Percentiles rank a stretch among this genome's conserved stretches.
Evolutionary conservation across 2,329 filamentous ascomycete genomes (phyloP).

Genomic region (Fusarium equiseti): DNA sequence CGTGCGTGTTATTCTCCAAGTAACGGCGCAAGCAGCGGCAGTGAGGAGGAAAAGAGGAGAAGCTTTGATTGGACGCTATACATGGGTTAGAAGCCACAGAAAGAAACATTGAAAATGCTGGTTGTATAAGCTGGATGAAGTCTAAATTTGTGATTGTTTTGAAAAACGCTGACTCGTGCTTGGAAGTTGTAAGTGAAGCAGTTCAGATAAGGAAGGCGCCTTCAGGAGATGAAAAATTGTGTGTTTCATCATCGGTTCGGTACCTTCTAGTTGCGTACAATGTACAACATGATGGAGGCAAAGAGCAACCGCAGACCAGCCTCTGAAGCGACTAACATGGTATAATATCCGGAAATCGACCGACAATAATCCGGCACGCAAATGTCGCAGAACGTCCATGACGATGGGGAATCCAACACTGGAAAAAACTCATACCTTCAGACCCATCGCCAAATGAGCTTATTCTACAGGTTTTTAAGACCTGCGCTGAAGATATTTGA

Average conservation of each 20-base stretch:
- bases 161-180: neutral
- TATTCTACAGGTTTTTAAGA: neutral
- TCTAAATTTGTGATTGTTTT: neutral
- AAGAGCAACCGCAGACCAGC: slow-evolving; percentile 2
- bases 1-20: slow-evolving; percentile 31
- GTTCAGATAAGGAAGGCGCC: slow-evolving; percentile 12
- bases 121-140: neutral
- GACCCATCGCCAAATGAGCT: neutral
- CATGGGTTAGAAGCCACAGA: neutral
- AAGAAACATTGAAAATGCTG: neutral
- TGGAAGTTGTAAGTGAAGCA: neutral
- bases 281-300: slow-evolving; percentile 1
- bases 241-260: neutral
- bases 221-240: neutral
- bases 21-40: slow-evolving; percentile 40
- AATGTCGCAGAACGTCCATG: neutral
- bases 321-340: slow-evolving; percentile 2
- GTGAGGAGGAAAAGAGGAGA: slow-evolving; percentile 22
- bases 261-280: slow-evolving; percentile 22
- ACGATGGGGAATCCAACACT: neutral
- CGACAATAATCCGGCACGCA: slow-evolving; percentile 10
- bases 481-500: neutral
- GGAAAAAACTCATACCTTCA: neutral
- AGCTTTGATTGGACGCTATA: slow-evolving; percentile 26
- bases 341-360: slow-evolving; percentile 8